These are phyloP conservation scores for Celoporthe dispersa DNA, from an alignment of 2,329 filamentous ascomycete genomes.

Conservation along the genomic window DNA sequence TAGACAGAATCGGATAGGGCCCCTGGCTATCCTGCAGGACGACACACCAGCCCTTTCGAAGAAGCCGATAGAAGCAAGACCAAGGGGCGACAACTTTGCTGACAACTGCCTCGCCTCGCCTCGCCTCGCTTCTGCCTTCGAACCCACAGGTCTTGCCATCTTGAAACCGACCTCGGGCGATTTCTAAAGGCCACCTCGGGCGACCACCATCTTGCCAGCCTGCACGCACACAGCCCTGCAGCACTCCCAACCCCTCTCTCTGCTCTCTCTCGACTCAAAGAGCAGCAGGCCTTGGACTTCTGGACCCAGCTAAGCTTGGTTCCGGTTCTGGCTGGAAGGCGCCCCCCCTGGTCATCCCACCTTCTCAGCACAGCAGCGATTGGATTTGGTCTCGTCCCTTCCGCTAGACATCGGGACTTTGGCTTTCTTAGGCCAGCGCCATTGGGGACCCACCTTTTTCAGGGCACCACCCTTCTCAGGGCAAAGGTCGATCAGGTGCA, in stretches of 20 bases:
- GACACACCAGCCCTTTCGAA: slow-evolving; percentile 13
- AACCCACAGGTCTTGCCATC: background rate
- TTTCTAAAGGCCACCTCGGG: slow-evolving; percentile 2
- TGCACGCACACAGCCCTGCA: slow-evolving; percentile 2
- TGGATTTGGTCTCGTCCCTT: slow-evolving; percentile 23
- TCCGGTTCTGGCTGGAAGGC: slow-evolving; percentile 18
- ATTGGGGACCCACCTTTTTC: slow-evolving; percentile 25
- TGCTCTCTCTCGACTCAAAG: background rate
- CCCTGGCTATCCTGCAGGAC: slow-evolving; percentile 12
- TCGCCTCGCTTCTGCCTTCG: background rate
- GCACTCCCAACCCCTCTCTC: background rate
- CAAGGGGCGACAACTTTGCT: slow-evolving; percentile 14
- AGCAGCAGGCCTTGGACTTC: slow-evolving; percentile 7
- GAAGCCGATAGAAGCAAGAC: slow-evolving; percentile 26
- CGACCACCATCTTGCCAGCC: slow-evolving; percentile 5
- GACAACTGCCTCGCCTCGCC: slow-evolving; percentile 13
- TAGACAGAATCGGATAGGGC: background rate
- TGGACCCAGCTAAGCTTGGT: slow-evolving; percentile 15
- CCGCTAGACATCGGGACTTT: slow-evolving; percentile 23
- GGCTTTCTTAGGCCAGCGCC: slow-evolving; percentile 21
- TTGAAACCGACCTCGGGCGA: slow-evolving; percentile 7
- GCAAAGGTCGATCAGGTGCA: slow-evolving; percentile 14
- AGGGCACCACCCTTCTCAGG: slow-evolving; percentile 18
- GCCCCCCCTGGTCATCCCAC: slow-evolving; percentile 21
- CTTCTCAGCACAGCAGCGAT: slow-evolving; percentile 28